Evolutionary conservation across 495 filamentous ascomycete species (phyloP), one percentile per base, ranked within the genome.

Genomic region (Hypoxylon subgilvum): DNA sequence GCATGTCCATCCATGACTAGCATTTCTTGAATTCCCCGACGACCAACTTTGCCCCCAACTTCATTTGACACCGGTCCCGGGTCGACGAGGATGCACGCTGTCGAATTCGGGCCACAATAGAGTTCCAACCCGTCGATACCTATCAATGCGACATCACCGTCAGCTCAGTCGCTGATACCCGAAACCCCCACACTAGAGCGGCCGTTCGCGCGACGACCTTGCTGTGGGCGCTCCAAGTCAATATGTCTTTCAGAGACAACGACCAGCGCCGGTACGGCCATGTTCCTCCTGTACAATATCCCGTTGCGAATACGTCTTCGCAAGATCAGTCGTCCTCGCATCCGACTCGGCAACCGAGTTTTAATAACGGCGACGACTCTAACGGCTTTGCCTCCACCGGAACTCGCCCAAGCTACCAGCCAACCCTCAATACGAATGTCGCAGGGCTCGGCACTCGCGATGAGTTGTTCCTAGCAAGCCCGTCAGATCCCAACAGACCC

Each of bases 311-410:
- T 53, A 63, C 69, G 50, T 40, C 60, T 18, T 57, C 69, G 12
- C 58, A 71, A 45, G 71, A 79, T 42, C 68, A 70, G 39, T 44
- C 56, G 4, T 28, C n/a, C n/a, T n/a, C 65, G 16, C 74, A 76
- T 58, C 68, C 78, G 36, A 75, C 82, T 25, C 79, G 86, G 52
- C 84, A 85, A 46, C 79, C 84, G 44, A 93, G 91, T 70, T 93
- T 88, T 73, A 87, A 92, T 67, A 84, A 79, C 63, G 91, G 88
- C 57, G 89, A 95, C 69, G 89, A 96, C 69, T 79, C 79, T 28
- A 68, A 63, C 17, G 76, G 72, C 40, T 77, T 83, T 57, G 76
- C 82, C 63, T 77, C 78, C 55, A 71, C 66, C 23, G 63, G 39
- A 63, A 71, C 57, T 66, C 71, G 61, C 44, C 67, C 59, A 41